Percentiles rank a stretch among this genome's conserved stretches.
Evolutionary conservation across 225 moss, liverwort and hornwort genomes (phyloP).

Genomic region (Bryum argenteum): DNA sequence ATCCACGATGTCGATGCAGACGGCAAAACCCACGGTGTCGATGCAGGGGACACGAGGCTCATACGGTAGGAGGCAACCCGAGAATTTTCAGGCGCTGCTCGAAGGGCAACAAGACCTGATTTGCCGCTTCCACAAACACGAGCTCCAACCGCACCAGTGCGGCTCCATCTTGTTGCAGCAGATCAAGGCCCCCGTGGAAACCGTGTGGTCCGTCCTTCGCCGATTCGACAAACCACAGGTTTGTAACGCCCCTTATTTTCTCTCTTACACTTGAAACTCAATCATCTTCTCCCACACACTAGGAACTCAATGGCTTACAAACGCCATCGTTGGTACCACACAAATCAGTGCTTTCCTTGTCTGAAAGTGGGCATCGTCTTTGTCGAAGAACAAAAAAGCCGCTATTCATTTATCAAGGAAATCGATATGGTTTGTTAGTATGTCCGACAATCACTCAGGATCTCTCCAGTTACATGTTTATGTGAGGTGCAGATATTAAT

Average conservation of each 20-base stretch:
- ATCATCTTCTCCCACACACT: background rate
- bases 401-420: no score
- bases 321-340: no score
- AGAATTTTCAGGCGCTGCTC: constrained; percentile 29
- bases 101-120: constrained; percentile 47
- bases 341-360: no score
- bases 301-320: background rate
- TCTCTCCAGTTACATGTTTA: no score
- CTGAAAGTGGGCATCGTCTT: no score
- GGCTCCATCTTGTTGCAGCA: constrained; percentile 56
- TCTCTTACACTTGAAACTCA: no score
- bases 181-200: constrained; percentile 47
- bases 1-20: no score
- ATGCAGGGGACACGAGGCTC: background rate
- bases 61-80: constrained; percentile 2
- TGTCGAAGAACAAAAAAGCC: no score
- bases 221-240: constrained; percentile 55
- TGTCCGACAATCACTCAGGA: no score
- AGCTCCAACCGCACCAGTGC: constrained; percentile 55
- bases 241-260: no score
- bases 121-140: constrained; percentile 50
- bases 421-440: no score
- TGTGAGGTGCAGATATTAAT: no score
- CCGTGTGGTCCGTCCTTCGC: constrained; percentile 50
- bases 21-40: background rate